phyloP scores from a whole-genome alignment of 2,329 filamentous ascomycete genomes.

The Pseudogymnoascus sp. region DNA sequence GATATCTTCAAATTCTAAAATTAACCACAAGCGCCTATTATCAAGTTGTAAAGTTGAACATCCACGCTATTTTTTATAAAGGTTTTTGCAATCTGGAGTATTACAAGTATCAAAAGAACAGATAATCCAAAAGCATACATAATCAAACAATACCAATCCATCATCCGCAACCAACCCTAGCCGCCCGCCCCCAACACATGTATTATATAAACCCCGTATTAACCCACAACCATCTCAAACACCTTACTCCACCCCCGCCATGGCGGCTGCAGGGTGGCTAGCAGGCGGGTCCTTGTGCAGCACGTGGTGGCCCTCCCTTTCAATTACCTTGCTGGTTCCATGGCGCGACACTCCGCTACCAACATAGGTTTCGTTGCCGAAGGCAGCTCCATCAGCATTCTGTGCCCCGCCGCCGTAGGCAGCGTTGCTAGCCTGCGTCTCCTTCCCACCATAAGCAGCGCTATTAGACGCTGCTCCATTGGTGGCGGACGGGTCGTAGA shows the following conservation, averaged over 20 bases:
- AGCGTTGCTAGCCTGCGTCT: background rate
- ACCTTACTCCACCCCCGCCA: background rate
- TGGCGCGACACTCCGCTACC: background rate
- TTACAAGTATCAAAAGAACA: background rate
- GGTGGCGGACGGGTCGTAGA: background rate
- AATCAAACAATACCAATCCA: background rate
- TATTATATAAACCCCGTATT: background rate
- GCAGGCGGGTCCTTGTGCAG: constrained; percentile 23
- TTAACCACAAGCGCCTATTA: background rate
- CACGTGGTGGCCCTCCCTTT: constrained; percentile 15
- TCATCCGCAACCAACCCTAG: background rate
- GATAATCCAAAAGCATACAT: background rate
- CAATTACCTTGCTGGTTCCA: background rate
- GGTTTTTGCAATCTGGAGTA: background rate
- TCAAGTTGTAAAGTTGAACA: background rate
- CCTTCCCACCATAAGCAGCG: background rate
- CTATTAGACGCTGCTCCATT: background rate
- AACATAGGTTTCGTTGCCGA: background rate
- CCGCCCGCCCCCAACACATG: background rate
- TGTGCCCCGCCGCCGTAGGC: constrained; percentile 6
- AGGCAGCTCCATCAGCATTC: constrained; percentile 12
- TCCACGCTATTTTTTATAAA: background rate
- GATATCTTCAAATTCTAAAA: background rate
- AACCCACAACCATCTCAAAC: background rate
- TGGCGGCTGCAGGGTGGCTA: constrained; percentile 16